Evolutionary conservation across 2,329 filamentous ascomycete genomes (phyloP), one percentile per base, ranked within the genome.

Genomic region (Claviceps sp.): DNA sequence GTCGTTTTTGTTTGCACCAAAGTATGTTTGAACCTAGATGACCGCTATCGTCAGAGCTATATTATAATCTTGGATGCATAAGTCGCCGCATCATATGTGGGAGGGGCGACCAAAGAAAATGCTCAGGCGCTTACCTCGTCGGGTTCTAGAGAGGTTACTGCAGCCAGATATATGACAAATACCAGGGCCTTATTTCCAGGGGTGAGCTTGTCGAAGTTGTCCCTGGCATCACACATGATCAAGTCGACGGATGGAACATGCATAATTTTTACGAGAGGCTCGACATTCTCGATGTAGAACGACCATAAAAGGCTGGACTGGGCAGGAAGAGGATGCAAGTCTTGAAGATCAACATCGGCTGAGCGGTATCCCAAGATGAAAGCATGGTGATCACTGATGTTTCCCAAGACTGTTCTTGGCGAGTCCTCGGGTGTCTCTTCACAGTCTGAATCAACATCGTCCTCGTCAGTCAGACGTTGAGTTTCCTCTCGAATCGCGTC

Each of bases 331-430:
- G 85, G 85, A 58, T 88, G 85, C 14, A 85, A 69, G 43, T 74
- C 70, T 18, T 75, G 68, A 56, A 88, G 69, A 58, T 88, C 78
- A 26, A 87, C 81, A 56, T 78, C 79, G n/a, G 77, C 74, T 1
- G 85, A 88, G 55, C 78, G 81, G 63, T 86, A 86, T 7, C 85
- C 84, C 56, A 89, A 77, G 26, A 89, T 72, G 63, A 87, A 90
- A 24, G 78, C 77, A 51, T 88, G 84, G 56, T 87, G 82, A 54
- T 80, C 77, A n/a, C 68, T 56, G 3, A 62, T 51, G 5, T 64
- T 57, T 5, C 64, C 61, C 5, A 56, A 46, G 4, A 64, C 59
- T 18, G 67, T 65, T 22, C 65, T 61, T 30, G 70, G 57, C 53
- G 73, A 62, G 58, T 71, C 60, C 52, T 71, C 68, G 1, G 74